Evolutionary conservation across 1,139 yeast species (phyloP).

Genomic region (Saccharomyces hybrid): DNA sequence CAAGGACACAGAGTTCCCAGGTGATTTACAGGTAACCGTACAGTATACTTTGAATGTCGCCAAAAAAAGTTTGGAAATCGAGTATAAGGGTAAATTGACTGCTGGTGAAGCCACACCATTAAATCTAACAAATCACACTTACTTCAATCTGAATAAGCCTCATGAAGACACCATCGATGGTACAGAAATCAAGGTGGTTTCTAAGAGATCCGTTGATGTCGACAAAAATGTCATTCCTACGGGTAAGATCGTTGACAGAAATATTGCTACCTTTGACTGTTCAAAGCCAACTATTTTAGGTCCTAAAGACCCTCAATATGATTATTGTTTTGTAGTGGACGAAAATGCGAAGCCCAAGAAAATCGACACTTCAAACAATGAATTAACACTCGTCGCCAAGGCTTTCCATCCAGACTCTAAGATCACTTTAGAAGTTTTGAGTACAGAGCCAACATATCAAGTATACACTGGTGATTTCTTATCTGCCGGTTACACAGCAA

Average conservation of each 20-base stretch:
- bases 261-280: constrained; percentile 19
- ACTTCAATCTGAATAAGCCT: constrained; percentile 41
- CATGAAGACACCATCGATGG: constrained; percentile 26
- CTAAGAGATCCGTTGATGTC: constrained; percentile 37
- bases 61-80: constrained; percentile 36
- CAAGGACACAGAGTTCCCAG: constrained; percentile 20
- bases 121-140: constrained; percentile 58
- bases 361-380: constrained; percentile 29
- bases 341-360: constrained; percentile 39
- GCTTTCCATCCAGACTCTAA: constrained; percentile 44
- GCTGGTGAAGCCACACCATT: constrained; percentile 44
- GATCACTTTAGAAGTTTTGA: constrained; percentile 38
- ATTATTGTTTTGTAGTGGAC: constrained; percentile 46
- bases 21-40: constrained; percentile 19
- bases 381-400: constrained; percentile 37
- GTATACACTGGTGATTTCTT: constrained; percentile 56
- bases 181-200: constrained; percentile 26
- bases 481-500: constrained; percentile 33
- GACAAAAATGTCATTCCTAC: constrained; percentile 43
- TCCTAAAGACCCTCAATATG: constrained; percentile 35
- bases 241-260: constrained; percentile 38
- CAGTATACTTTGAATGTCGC: constrained; percentile 17
- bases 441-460: constrained; percentile 67
- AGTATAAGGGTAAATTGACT: constrained; percentile 42
- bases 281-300: constrained; percentile 17